phyloP scores from a whole-genome alignment of 75 land plant species.

The Cupressus sempervirens region DNA sequence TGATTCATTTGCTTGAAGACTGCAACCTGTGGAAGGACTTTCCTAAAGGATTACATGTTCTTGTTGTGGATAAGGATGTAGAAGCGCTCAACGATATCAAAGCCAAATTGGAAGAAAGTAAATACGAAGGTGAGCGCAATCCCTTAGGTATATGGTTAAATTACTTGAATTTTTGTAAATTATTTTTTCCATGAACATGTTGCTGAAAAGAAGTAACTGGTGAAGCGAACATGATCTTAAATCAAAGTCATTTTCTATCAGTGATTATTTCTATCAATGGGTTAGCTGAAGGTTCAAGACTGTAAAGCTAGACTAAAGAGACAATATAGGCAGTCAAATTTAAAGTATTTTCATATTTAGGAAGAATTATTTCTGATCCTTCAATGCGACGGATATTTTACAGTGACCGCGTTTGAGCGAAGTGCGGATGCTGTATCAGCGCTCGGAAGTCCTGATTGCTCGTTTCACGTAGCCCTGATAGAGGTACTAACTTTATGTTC shows the following conservation, averaged over 20 bases:
- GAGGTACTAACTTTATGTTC: conserved; percentile 5
- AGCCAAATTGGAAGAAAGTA: conserved; percentile 8
- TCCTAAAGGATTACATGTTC: conserved; percentile 17
- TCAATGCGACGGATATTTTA: not conserved
- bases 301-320: no score
- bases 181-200: not conserved
- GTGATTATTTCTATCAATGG: no score
- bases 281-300: no score
- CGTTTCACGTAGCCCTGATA: conserved; percentile 17
- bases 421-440: conserved; percentile 18
- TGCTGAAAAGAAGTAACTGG: not conserved
- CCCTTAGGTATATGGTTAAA: not conserved
- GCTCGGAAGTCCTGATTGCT: not conserved
- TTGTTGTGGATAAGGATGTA: conserved; percentile 18
- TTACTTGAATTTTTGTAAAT: not conserved
- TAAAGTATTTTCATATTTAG: not conserved
- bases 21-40: conserved; percentile 21
- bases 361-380: not conserved
- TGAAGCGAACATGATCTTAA: not conserved
- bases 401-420: conserved; percentile 15
- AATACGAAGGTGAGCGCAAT: not conserved
- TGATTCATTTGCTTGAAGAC: conserved; percentile 6
- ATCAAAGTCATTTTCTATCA: not conserved
- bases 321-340: no score
- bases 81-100: not conserved